phyloP scores from a whole-genome alignment of 805 yeast genomes.

The Saccharomycopsis sp. region DNA sequence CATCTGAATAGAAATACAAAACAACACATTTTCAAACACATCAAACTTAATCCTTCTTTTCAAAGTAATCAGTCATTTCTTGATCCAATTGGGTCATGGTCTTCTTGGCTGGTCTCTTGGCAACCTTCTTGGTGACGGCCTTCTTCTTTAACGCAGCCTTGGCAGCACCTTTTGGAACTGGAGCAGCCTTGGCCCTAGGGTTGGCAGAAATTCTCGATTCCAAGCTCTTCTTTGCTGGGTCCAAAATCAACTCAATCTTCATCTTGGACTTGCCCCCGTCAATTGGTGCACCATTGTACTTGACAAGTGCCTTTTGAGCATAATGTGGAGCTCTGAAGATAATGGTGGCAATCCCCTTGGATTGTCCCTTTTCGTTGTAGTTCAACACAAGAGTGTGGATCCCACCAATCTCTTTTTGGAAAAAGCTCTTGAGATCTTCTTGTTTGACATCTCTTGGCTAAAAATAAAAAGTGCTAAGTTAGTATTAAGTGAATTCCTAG shows the following conservation, averaged over 20 bases:
- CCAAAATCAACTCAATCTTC: conserved; percentile 74
- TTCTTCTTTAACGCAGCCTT: conserved; percentile 21
- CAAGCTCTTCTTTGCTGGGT: conserved; percentile 70
- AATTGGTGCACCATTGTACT: conserved; percentile 87
- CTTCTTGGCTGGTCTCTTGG: conserved; percentile 40
- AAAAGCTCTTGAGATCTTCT: conserved; percentile 84
- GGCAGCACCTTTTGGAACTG: conserved; percentile 17
- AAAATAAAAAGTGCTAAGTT: conserved; percentile 13
- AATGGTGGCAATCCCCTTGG: conserved; percentile 87
- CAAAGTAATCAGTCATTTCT: conserved; percentile 95
- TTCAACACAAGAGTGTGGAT: conserved; percentile 60
- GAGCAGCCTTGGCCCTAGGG: neutral
- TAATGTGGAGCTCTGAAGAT: conserved; percentile 58
- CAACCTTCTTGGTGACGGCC: conserved; percentile 9
- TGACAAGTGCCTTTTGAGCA: conserved; percentile 72
- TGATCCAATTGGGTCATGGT: conserved; percentile 91
- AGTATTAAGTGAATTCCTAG: conserved; percentile 10
- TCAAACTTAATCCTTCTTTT: conserved; percentile 31
- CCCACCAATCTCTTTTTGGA: conserved; percentile 80
- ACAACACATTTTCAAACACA: neutral
- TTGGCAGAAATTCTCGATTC: conserved; percentile 63
- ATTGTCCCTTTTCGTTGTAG: conserved; percentile 81
- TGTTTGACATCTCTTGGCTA: conserved; percentile 76
- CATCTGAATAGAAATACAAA: neutral
- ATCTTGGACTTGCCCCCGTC: conserved; percentile 76